Evolutionary conservation across 2,329 filamentous ascomycete genomes (phyloP).

Genomic region (Xylaria sp.): DNA sequence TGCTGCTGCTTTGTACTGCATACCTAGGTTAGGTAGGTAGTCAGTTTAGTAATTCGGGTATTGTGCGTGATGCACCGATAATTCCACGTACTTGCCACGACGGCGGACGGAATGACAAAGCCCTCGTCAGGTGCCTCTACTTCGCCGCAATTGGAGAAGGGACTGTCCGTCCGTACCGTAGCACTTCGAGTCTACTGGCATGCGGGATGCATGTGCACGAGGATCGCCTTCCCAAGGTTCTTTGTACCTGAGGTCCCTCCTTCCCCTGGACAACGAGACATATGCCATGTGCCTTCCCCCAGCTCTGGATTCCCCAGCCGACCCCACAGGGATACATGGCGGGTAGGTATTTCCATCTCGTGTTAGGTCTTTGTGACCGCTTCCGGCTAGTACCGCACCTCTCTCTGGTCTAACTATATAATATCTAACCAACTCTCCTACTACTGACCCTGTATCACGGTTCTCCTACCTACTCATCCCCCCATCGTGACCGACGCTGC

Average conservation of each 20-base stretch:
- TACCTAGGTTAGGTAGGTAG: no score
- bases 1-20: slow-evolving; percentile 26
- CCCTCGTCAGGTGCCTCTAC: neutral
- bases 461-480: slow-evolving; percentile 20
- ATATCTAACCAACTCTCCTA: slow-evolving; percentile 26
- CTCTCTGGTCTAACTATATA: slow-evolving; percentile 30
- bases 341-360: slow-evolving; percentile 12
- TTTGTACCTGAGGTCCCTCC: neutral
- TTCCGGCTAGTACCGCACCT: slow-evolving; percentile 15
- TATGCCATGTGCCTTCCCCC: slow-evolving; percentile 10
- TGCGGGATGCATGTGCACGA: neutral
- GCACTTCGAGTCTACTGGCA: neutral
- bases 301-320: slow-evolving; percentile 13
- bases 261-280: neutral
- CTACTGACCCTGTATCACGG: slow-evolving; percentile 19
- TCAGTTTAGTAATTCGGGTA: neutral
- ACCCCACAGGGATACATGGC: slow-evolving; percentile 15
- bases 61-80: neutral
- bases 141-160: neutral
- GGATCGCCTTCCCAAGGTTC: no score
- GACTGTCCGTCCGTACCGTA: neutral
- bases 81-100: neutral
- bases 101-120: neutral
- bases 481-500: no score
- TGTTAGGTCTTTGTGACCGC: slow-evolving; percentile 22